Conservation (phyloP, 1,284 basidiomycete genomes). For the Ceratobasidium sp. region DNA sequence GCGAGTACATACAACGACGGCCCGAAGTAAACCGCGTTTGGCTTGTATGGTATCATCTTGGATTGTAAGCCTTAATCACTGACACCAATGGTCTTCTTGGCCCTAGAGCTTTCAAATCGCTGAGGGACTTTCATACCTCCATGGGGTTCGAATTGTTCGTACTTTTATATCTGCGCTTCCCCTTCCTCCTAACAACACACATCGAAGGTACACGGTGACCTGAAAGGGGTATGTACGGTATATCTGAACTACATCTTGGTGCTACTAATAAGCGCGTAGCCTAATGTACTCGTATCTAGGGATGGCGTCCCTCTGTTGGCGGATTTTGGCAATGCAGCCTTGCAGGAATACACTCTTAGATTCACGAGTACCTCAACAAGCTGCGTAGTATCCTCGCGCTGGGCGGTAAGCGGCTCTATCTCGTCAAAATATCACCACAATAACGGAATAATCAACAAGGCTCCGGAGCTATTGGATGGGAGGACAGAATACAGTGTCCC, state of each 20-base stretch:
- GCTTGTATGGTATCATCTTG: not conserved
- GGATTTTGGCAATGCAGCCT: slow-evolving; percentile 8
- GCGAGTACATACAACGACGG: slow-evolving; percentile 8
- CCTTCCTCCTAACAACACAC: not conserved
- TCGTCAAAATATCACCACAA: not conserved
- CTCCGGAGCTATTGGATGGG: slow-evolving; percentile 24
- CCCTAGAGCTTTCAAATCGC: not conserved
- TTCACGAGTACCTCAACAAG: slow-evolving; percentile 12
- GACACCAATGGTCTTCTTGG: no score
- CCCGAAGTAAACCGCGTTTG: slow-evolving; percentile 12
- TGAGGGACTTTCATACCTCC: slow-evolving; percentile 14
- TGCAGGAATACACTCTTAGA: slow-evolving; percentile 1
- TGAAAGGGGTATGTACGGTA: slow-evolving; percentile 13
- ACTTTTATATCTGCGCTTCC: not conserved
- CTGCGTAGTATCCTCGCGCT: not conserved
- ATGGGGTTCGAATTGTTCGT: not conserved
- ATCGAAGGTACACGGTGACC: slow-evolving; percentile 27
- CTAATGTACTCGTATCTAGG: slow-evolving; percentile 4
- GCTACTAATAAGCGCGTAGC: not conserved
- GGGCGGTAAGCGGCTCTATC: not conserved
- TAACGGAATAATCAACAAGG: not conserved
- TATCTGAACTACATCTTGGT: not conserved
- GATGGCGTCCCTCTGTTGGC: not conserved
- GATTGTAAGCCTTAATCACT: no score
- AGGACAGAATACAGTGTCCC: not conserved